phyloP scores from a whole-genome alignment of 345 rosid genomes.

The Hibiscus trionum region DNA sequence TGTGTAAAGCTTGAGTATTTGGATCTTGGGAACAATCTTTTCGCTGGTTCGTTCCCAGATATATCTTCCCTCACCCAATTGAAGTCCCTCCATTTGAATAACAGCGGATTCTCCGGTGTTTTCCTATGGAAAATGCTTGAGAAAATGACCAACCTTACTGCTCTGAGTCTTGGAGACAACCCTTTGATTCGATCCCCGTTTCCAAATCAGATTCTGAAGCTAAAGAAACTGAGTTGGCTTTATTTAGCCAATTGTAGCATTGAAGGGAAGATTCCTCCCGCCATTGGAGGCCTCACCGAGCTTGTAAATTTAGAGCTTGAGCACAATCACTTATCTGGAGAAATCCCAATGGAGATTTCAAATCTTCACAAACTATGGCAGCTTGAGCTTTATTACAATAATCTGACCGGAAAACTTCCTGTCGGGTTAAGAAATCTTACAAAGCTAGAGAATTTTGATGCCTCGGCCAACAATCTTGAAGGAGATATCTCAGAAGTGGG shows the following conservation, averaged over 20 bases:
- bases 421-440: constrained; percentile 58
- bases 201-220: constrained; percentile 38
- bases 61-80: constrained; percentile 44
- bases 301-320: constrained; percentile 54
- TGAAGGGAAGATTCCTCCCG: constrained; percentile 48
- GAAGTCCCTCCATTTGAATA: constrained; percentile 46
- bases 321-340: constrained; percentile 39
- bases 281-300: constrained; percentile 51
- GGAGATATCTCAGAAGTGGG: constrained; percentile 61
- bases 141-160: constrained; percentile 40
- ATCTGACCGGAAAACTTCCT: constrained; percentile 60
- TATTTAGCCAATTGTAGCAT: constrained; percentile 63
- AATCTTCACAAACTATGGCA: constrained; percentile 52
- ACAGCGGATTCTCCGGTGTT: constrained; percentile 47
- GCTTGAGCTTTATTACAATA: constrained; percentile 61
- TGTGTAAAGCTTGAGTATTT: constrained; percentile 52
- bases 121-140: constrained; percentile 66
- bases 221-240: constrained; percentile 47
- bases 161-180: constrained; percentile 65
- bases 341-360: constrained; percentile 53
- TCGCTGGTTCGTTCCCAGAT: constrained; percentile 53
- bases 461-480: constrained; percentile 43
- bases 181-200: constrained; percentile 35
- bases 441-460: constrained; percentile 50
- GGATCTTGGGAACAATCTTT: constrained; percentile 68